A percentile compares a stretch with the other conserved stretches of the same genome.
These are phyloP conservation scores for Aspergillus ibericus DNA, from an alignment of 2,329 filamentous ascomycete species.

Conservation along the genomic window DNA sequence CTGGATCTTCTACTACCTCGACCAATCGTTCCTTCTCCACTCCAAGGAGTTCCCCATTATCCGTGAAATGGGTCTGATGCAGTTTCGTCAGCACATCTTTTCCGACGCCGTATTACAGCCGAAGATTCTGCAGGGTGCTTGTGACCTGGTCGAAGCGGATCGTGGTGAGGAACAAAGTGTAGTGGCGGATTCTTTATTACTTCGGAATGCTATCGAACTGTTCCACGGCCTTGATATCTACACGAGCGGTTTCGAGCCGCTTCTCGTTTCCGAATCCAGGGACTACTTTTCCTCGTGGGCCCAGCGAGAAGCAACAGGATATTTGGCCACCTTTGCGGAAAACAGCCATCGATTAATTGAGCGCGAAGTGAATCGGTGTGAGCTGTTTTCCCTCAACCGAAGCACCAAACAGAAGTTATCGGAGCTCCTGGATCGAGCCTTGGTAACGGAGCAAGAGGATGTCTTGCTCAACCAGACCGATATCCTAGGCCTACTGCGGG, in stretches of 20 bases:
- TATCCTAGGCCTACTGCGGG: slow-evolving; percentile 70
- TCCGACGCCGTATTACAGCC: slow-evolving; percentile 52
- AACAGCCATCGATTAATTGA: slow-evolving; percentile 68
- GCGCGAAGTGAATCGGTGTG: slow-evolving; percentile 72
- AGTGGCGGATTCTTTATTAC: slow-evolving; percentile 62
- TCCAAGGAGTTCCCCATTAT: slow-evolving; percentile 69
- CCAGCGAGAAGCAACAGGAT: slow-evolving; percentile 61
- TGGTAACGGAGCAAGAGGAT: slow-evolving; percentile 68
- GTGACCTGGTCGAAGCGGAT: slow-evolving; percentile 72
- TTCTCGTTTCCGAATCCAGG: slow-evolving; percentile 67
- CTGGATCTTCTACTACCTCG: slow-evolving; percentile 90
- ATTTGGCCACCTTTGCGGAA: slow-evolving; percentile 73
- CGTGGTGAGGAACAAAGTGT: slow-evolving; percentile 55
- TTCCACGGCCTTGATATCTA: slow-evolving; percentile 85
- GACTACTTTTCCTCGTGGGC: slow-evolving; percentile 70
- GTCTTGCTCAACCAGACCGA: slow-evolving; percentile 66
- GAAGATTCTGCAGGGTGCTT: slow-evolving; percentile 68
- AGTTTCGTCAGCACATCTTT: slow-evolving; percentile 69
- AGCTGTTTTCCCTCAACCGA: slow-evolving; percentile 76
- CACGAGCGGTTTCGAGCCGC: slow-evolving; percentile 73
- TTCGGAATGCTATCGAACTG: slow-evolving; percentile 76
- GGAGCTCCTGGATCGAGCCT: slow-evolving; percentile 67
- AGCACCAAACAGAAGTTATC: slow-evolving; percentile 78
- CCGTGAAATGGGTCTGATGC: slow-evolving; percentile 73
- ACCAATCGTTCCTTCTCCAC: slow-evolving; percentile 81